phyloP scores from a whole-genome alignment of 257 asterid genomes.

The Fraxinus pennsylvanica region DNA sequence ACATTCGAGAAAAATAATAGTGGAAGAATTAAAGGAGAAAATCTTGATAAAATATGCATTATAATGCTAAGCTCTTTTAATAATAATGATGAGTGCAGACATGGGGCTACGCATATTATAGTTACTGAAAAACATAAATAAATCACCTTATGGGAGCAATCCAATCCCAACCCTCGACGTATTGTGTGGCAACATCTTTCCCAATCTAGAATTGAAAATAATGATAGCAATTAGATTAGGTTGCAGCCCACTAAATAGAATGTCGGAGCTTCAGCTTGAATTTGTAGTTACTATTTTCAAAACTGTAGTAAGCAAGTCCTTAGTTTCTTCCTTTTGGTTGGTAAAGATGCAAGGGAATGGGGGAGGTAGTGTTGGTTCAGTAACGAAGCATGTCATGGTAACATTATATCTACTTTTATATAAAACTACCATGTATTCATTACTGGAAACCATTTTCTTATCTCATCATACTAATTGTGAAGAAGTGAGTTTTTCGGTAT shows the following conservation, averaged over 20 bases:
- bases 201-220: slow-evolving; percentile 61
- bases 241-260: neutral
- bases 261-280: neutral
- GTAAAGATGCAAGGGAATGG: neutral
- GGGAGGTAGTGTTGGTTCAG: slow-evolving; percentile 14
- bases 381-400: neutral
- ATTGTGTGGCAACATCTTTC: slow-evolving; percentile 93
- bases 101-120: neutral
- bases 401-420: neutral
- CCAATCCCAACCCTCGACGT: slow-evolving; percentile 99
- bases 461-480: neutral
- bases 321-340: slow-evolving; percentile 13
- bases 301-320: neutral
- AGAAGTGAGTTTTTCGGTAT: slow-evolving; percentile 12
- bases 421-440: neutral
- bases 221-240: neutral
- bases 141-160: slow-evolving; percentile 88
- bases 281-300: slow-evolving; percentile 1
- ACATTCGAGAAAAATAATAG: neutral
- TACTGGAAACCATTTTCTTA: neutral
- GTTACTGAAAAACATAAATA: slow-evolving; percentile 17
- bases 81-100: neutral
- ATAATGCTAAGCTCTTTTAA: neutral
- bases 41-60: neutral
- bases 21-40: neutral